phyloP scores from a whole-genome alignment of 2,329 filamentous ascomycete species.

The Pseudopithomyces maydicus region DNA sequence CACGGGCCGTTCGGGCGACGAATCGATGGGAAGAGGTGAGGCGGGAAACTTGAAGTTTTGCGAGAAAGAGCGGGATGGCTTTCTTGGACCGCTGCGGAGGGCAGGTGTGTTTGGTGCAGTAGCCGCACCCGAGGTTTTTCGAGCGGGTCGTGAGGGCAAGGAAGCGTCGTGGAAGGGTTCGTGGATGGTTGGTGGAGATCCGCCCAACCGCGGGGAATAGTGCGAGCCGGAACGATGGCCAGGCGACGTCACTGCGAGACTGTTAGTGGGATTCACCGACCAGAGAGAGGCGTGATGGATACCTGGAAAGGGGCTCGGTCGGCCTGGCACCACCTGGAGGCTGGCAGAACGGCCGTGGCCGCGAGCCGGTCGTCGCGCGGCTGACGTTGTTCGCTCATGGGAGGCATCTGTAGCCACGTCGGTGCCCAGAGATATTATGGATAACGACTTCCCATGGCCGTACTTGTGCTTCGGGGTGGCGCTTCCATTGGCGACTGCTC shows the following conservation, averaged over 20 bases:
- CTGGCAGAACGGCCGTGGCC: slow-evolving; percentile 81
- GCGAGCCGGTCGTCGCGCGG: slow-evolving; percentile 56
- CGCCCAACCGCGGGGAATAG: slow-evolving; percentile 50
- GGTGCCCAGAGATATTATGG: slow-evolving; percentile 56
- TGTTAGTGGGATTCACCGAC: slow-evolving; percentile 20
- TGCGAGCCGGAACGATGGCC: slow-evolving; percentile 40
- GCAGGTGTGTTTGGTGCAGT: slow-evolving; percentile 49
- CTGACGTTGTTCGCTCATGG: slow-evolving; percentile 28
- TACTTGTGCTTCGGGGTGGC: slow-evolving; percentile 37
- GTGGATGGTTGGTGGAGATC: slow-evolving; percentile 41
- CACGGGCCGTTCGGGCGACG: slow-evolving; percentile 35
- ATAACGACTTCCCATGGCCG: slow-evolving; percentile 53
- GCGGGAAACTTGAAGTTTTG: slow-evolving; percentile 64
- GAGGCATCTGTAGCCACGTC: slow-evolving; percentile 43
- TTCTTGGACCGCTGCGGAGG: slow-evolving; percentile 22
- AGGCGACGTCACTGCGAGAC: slow-evolving; percentile 32
- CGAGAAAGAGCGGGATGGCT: slow-evolving; percentile 3
- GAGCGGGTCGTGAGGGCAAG: slow-evolving; percentile 33
- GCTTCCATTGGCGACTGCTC: slow-evolving; percentile 30
- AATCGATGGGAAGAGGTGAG: slow-evolving; percentile 40
- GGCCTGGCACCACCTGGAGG: slow-evolving; percentile 70
- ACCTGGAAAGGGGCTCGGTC: slow-evolving; percentile 41
- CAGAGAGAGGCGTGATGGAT: slow-evolving; percentile 11
- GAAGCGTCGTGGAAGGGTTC: slow-evolving; percentile 33
- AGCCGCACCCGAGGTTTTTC: slow-evolving; percentile 34